Conservation (phyloP, 208 protist genomes). For the Angomonas ambiguus region DNA sequence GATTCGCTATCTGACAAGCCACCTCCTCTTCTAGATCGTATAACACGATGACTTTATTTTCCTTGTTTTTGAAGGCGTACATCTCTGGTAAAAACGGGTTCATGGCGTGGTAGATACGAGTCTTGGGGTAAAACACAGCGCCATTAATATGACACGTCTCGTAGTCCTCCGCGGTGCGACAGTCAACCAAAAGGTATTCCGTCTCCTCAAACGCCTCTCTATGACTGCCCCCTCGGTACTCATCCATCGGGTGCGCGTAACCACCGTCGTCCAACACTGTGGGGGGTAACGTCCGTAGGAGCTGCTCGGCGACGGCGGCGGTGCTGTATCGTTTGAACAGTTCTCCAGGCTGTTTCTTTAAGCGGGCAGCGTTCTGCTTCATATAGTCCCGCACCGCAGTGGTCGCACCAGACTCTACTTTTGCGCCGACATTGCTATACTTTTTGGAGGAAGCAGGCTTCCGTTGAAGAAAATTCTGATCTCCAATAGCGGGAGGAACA, state of each 20-base stretch:
- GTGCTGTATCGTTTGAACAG: conserved; percentile 67
- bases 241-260: conserved; percentile 81
- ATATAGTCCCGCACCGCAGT: conserved; percentile 60
- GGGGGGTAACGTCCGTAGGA: conserved; percentile 27
- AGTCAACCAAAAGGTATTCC: conserved; percentile 78
- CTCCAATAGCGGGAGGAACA: conserved; percentile 50
- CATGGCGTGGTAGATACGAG: conserved; percentile 65
- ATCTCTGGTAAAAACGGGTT: conserved; percentile 82
- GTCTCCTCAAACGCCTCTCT: conserved; percentile 15
- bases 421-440: conserved; percentile 60
- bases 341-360: conserved; percentile 60
- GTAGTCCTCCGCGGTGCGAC: conserved; percentile 71
- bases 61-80: conserved; percentile 87
- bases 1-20: conserved; percentile 46
- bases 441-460: conserved; percentile 34
- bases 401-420: conserved; percentile 85
- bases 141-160: conserved; percentile 70
- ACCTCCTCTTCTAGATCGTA: conserved; percentile 86
- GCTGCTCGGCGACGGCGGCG: conserved; percentile 33
- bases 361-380: conserved; percentile 28
- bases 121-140: conserved; percentile 78
- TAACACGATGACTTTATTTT: conserved; percentile 72
- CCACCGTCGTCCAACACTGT: conserved; percentile 51
- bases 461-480: conserved; percentile 62
- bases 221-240: conserved; percentile 41